phyloP scores from a whole-genome alignment of 768 basidiomycete species.

The Boletus bicolor region DNA sequence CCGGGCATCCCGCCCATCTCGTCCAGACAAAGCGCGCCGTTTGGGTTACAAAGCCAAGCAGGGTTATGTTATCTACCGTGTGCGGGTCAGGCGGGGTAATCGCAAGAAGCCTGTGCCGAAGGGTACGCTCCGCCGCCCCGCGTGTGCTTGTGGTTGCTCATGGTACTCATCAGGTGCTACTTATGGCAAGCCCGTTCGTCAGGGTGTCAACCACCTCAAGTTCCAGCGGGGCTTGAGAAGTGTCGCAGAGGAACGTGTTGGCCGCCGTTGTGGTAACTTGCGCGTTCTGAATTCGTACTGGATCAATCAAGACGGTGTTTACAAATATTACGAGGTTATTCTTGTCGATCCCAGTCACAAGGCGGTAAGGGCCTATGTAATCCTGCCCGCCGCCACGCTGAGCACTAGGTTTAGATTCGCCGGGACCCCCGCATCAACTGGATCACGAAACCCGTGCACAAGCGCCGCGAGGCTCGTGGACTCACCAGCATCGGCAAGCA shows the following conservation, averaged over 20 bases:
- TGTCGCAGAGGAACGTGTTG: slow-evolving; percentile 97
- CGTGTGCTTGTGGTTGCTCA: not conserved
- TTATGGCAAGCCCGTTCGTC: slow-evolving; percentile 97
- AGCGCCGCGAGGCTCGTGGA: slow-evolving; percentile 95
- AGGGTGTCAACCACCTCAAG: slow-evolving; percentile 99
- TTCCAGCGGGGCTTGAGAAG: slow-evolving; percentile 91
- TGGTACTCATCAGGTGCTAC: slow-evolving; percentile 68
- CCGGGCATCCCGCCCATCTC: slow-evolving; percentile 95
- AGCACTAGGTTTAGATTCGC: slow-evolving; percentile 60
- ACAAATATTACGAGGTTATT: slow-evolving; percentile 99
- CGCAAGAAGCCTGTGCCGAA: slow-evolving; percentile 98
- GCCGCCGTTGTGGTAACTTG: slow-evolving; percentile 92
- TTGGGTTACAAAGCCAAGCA: slow-evolving; percentile 99
- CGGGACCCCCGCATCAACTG: slow-evolving; percentile 98
- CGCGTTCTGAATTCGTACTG: slow-evolving; percentile 98
- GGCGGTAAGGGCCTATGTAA: slow-evolving; percentile 55
- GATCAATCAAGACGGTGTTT: slow-evolving; percentile 98
- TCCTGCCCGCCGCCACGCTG: slow-evolving; percentile 1
- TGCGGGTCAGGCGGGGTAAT: slow-evolving; percentile 97
- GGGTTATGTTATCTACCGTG: slow-evolving; percentile 96
- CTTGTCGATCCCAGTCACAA: slow-evolving; percentile 95
- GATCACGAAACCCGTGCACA: slow-evolving; percentile 98
- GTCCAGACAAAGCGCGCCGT: slow-evolving; percentile 98
- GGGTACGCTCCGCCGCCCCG: slow-evolving; percentile 49
- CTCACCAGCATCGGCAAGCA: slow-evolving; percentile 96